phyloP scores from a whole-genome alignment of 306 rosid species.

The Crotalaria pallida region DNA sequence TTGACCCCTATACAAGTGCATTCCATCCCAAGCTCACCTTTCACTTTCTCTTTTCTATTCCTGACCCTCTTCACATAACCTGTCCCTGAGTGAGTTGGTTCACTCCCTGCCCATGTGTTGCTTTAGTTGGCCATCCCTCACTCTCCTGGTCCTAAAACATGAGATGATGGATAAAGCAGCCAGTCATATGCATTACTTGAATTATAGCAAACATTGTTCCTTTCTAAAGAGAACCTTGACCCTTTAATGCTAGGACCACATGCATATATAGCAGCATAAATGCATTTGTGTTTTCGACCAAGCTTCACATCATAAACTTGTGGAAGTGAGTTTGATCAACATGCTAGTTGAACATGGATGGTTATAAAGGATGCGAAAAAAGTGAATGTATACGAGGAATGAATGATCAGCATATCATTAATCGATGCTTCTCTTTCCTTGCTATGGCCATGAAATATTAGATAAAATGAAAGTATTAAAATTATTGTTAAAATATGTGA shows the following conservation, averaged over 20 bases:
- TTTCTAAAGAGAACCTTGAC: not conserved
- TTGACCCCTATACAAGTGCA: too few relatives aligned
- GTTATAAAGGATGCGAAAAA: not conserved
- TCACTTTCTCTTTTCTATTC: too few relatives aligned
- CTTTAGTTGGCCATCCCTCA: too few relatives aligned
- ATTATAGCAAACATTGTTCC: not conserved
- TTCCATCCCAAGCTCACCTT: too few relatives aligned
- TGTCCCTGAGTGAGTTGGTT: too few relatives aligned
- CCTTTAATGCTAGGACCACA: not conserved
- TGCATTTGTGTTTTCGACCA: not conserved
- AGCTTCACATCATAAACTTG: not conserved
- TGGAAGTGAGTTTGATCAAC: not conserved
- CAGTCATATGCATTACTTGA: not conserved
- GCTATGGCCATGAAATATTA: not conserved
- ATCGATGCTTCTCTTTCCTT: constrained; percentile 3
- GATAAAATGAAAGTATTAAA: not conserved
- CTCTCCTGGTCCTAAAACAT: too few relatives aligned
- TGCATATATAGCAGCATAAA: not conserved
- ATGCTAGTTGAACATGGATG: not conserved
- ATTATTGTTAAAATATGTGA: not conserved
- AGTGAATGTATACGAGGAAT: not conserved
- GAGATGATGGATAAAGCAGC: not conserved
- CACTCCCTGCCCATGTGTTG: too few relatives aligned
- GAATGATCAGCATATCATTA: not conserved
- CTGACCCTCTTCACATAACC: too few relatives aligned